Conservation (phyloP, 148 eudicot species). For the Rhododendron henanense region DNA sequence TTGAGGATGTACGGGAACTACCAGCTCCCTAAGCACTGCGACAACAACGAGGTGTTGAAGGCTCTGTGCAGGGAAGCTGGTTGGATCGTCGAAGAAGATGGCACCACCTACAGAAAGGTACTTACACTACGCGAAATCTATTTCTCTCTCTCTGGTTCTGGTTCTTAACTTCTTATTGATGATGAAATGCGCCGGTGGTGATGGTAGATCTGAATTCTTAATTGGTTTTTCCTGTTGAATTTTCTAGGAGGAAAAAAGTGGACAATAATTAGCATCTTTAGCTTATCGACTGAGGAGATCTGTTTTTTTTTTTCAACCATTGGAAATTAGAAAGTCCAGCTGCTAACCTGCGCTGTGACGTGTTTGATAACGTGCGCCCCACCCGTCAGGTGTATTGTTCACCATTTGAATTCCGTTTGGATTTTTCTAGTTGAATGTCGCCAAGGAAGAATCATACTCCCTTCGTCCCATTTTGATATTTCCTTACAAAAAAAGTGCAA, state of each 20-base stretch:
- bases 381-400: neutral
- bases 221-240: neutral
- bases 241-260: neutral
- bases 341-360: neutral
- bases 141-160: neutral
- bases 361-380: neutral
- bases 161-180: neutral
- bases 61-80: constrained; percentile 92
- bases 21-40: constrained; percentile 89
- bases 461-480: too few relatives aligned
- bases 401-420: neutral
- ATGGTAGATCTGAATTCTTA: neutral
- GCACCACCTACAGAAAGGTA: constrained; percentile 88
- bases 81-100: constrained; percentile 90
- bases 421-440: neutral
- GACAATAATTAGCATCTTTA: neutral
- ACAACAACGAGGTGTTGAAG: constrained; percentile 87
- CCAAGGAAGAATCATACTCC: neutral
- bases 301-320: neutral
- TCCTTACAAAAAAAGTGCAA: too few relatives aligned
- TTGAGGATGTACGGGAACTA: constrained; percentile 75
- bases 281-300: neutral
- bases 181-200: neutral
- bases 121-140: neutral
- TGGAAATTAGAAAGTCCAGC: neutral